A percentile compares a stretch with the other conserved stretches of the same genome.
phyloP scores from a whole-genome alignment of 2,329 filamentous ascomycete species.

The Cordyceps cicadae region DNA sequence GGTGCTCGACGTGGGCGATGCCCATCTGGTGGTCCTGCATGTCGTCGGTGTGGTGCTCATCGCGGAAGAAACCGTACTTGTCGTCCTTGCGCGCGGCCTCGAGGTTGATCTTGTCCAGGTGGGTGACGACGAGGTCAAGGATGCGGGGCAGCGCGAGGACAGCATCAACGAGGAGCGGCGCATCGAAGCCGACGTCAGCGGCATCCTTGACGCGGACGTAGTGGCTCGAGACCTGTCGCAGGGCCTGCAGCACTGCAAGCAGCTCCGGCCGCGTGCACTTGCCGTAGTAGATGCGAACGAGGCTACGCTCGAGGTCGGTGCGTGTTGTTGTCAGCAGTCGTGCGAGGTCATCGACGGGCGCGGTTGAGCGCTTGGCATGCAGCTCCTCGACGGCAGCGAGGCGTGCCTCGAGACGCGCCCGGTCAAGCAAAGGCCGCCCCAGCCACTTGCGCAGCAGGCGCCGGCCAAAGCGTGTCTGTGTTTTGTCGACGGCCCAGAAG shows the following conservation, averaged over 20 bases:
- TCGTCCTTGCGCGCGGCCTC: conserved; percentile 78
- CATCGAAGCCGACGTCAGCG: conserved; percentile 63
- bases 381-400: conserved; percentile 83
- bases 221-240: conserved; percentile 73
- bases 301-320: conserved; percentile 80
- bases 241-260: conserved; percentile 71
- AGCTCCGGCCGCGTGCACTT: conserved; percentile 90
- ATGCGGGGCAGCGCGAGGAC: conserved; percentile 72
- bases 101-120: conserved; percentile 77
- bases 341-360: conserved; percentile 65
- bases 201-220: conserved; percentile 60
- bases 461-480: conserved; percentile 80
- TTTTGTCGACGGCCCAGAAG: conserved; percentile 93
- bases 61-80: conserved; percentile 89
- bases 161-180: conserved; percentile 60
- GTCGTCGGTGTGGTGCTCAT: conserved; percentile 77
- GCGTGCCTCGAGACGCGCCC: conserved; percentile 64
- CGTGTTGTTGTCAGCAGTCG: conserved; percentile 62
- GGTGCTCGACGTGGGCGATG: conserved; percentile 86
- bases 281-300: conserved; percentile 95
- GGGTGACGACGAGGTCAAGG: conserved; percentile 59
- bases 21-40: conserved; percentile 84
- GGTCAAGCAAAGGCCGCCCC: conserved; percentile 77
- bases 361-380: conserved; percentile 56
- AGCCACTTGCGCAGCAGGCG: conserved; percentile 90